phyloP scores from a whole-genome alignment of 495 filamentous ascomycete species.

The Aspergillus conjunctus region DNA sequence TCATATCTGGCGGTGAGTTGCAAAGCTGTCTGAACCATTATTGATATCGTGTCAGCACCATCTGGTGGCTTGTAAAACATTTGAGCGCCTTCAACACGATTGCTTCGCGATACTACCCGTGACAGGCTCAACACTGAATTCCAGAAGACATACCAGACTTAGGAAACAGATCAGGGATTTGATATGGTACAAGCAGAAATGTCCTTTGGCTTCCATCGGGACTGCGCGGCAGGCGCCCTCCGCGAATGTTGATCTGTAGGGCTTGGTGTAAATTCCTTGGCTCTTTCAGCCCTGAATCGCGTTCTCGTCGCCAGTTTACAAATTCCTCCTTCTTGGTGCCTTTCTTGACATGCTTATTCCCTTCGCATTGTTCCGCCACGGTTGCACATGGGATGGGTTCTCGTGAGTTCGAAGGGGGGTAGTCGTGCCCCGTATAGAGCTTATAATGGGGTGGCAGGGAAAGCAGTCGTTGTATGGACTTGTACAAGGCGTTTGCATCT shows the following conservation, averaged over 20 bases:
- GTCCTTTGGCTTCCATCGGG: no score
- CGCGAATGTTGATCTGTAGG: conserved; percentile 62
- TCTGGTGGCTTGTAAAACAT: no score
- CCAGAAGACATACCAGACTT: no score
- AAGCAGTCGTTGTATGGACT: conserved; percentile 50
- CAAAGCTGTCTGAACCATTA: no score
- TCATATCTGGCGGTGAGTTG: no score
- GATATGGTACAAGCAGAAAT: no score
- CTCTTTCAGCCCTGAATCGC: conserved; percentile 50
- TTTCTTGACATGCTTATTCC: conserved; percentile 56
- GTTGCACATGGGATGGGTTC: conserved; percentile 47
- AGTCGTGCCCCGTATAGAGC: conserved; percentile 57
- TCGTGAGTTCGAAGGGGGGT: conserved; percentile 38
- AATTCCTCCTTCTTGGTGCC: conserved; percentile 49
- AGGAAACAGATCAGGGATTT: no score
- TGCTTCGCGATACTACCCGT: no score
- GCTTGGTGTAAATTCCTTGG: conserved; percentile 58
- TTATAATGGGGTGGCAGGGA: conserved; percentile 44
- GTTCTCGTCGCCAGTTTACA: conserved; percentile 44
- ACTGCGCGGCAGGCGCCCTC: conserved; percentile 53
- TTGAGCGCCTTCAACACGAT: no score
- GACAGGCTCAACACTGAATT: no score
- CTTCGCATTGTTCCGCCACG: conserved; percentile 49
- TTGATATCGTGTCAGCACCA: no score
- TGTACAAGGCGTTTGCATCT: conserved; percentile 45